A percentile compares a stretch with the other conserved stretches of the same genome.
Conservation (phyloP, 441 rosid genomes). For the Gossypium trilobum region DNA sequence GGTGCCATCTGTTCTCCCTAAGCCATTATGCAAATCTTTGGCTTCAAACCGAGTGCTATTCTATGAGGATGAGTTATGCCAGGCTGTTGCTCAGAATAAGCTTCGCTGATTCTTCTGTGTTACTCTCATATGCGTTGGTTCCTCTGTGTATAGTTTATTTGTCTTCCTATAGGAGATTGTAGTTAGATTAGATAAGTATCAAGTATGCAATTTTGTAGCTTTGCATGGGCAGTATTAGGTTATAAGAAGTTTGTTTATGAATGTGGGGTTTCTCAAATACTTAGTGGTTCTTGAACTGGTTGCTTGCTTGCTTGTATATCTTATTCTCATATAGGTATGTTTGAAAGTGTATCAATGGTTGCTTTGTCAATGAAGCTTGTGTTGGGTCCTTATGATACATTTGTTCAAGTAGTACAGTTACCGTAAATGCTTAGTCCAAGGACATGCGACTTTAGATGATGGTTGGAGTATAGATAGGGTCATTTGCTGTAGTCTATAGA, state of each 20-base stretch:
- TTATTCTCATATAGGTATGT: too few species aligned
- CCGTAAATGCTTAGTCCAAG: too few species aligned
- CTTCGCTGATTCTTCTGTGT: constrained; percentile 44
- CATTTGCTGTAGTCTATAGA: too few species aligned
- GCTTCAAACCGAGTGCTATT: constrained; percentile 77
- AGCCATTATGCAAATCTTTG: constrained; percentile 71
- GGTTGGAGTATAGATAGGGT: too few species aligned
- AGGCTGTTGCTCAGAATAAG: constrained; percentile 93
- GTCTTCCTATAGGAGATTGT: constrained; percentile 20
- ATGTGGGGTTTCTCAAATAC: too few species aligned
- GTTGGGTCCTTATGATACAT: too few species aligned
- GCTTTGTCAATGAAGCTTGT: too few species aligned
- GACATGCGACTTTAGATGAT: too few species aligned
- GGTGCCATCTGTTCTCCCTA: constrained; percentile 67
- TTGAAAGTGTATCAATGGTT: too few species aligned
- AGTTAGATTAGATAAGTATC: constrained; percentile 17
- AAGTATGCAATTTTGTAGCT: constrained; percentile 61
- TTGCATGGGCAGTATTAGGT: constrained; percentile 32
- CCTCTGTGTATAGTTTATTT: constrained; percentile 24
- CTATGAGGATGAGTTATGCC: constrained; percentile 89
- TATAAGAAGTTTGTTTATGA: not conserved
- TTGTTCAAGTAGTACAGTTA: too few species aligned
- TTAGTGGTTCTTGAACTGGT: too few species aligned
- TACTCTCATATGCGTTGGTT: not conserved
- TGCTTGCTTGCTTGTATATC: too few species aligned